phyloP scores from a whole-genome alignment of 257 asterid genomes.

The Cynanchum wilfordii region DNA sequence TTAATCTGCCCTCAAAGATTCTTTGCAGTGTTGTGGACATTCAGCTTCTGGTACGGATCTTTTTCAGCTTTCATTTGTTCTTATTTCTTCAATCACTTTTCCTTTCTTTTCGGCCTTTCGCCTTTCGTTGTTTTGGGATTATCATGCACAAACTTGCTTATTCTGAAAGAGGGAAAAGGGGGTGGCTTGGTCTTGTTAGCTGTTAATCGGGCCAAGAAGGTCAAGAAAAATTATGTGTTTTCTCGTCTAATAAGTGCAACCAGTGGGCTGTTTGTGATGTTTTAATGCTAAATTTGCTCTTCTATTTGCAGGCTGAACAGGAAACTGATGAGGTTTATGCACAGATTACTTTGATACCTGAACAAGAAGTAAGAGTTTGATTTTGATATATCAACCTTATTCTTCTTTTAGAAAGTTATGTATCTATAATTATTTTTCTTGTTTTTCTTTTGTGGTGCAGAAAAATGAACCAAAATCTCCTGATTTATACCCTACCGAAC shows the following conservation, averaged over 20 bases:
- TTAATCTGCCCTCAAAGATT: conserved; percentile 75
- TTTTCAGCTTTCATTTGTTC: background rate
- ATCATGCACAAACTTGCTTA: background rate
- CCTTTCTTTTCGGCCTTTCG: background rate
- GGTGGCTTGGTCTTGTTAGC: background rate
- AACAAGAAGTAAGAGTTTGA: conserved; percentile 49
- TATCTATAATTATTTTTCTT: background rate
- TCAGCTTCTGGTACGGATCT: conserved; percentile 57
- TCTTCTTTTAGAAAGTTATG: background rate
- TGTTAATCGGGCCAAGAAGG: conserved; percentile 4
- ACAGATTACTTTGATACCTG: conserved; percentile 82
- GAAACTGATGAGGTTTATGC: conserved; percentile 92
- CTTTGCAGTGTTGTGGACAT: conserved; percentile 63
- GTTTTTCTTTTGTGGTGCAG: no score
- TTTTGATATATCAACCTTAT: conserved; percentile 2
- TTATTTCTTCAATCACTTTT: conserved; percentile 7
- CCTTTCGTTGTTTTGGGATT: background rate
- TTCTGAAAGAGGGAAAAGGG: background rate
- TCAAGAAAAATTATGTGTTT: background rate
- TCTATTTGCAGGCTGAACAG: conserved; percentile 57
- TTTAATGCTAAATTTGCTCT: conserved; percentile 16
- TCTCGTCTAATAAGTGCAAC: no score
- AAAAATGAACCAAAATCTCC: conserved; percentile 56
- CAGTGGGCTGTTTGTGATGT: background rate
- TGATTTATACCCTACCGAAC: conserved; percentile 41